Conservation (phyloP, 1,284 basidiomycete species). For the Cystobasidiaceae sp. region DNA sequence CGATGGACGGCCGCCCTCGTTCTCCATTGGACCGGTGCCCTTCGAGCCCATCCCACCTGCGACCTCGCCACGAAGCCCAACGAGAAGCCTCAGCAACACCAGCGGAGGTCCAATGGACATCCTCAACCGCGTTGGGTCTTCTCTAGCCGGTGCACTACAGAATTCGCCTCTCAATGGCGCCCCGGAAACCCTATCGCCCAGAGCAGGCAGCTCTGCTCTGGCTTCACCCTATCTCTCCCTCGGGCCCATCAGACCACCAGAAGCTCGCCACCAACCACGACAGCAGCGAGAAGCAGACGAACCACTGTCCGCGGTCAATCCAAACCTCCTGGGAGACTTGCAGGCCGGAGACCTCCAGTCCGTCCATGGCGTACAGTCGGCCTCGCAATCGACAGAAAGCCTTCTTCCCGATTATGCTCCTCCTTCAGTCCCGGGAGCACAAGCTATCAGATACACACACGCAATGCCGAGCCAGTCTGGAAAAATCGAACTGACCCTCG, state of each 20-base stretch:
- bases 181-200: neutral
- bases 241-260: neutral
- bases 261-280: neutral
- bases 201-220: neutral
- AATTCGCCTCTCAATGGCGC: conserved; percentile 14
- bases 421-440: neutral
- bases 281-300: neutral
- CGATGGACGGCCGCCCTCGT: too few relatives aligned
- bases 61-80: neutral
- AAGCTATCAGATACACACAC: conserved; percentile 15
- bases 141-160: conserved; percentile 7
- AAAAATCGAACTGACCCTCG: conserved; percentile 14
- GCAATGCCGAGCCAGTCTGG: neutral
- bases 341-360: neutral
- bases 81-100: neutral
- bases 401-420: conserved; percentile 19
- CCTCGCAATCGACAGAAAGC: conserved; percentile 1
- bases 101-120: conserved; percentile 1
- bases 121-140: conserved; percentile 10
- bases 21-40: neutral
- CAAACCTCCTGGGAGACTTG: too few relatives aligned
- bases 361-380: conserved; percentile 5
- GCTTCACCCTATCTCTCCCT: neutral
- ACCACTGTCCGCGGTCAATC: too few relatives aligned
- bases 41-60: neutral